Percentiles rank a stretch among this genome's conserved stretches.
Conservation (phyloP, 306 rosid genomes). For the Vigna reflexopilosa region DNA sequence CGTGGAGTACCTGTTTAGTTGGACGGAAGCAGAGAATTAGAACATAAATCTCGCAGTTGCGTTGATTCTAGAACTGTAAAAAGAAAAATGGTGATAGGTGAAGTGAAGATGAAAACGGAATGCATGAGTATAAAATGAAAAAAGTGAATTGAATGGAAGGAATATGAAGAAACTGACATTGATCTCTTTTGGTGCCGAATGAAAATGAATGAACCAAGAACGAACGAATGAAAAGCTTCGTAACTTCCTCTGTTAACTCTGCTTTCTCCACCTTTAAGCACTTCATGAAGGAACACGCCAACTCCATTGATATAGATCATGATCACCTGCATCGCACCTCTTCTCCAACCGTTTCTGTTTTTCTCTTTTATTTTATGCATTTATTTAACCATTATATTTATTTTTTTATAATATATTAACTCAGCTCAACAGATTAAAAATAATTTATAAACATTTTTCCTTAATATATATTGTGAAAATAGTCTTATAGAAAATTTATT, state of each 20-base stretch:
- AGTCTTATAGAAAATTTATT: no score
- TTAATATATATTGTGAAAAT: no score
- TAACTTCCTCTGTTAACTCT: not conserved
- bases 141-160: conserved; percentile 39
- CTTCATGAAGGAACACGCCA: conserved; percentile 69
- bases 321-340: conserved; percentile 65
- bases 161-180: conserved; percentile 61
- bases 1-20: conserved; percentile 31
- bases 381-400: no score
- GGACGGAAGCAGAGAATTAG: no score
- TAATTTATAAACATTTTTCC: no score
- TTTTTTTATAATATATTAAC: no score
- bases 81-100: not conserved
- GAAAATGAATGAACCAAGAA: no score
- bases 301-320: conserved; percentile 54
- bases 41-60: no score
- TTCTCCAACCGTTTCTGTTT: conserved; percentile 39
- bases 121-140: conserved; percentile 10
- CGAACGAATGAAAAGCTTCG: conserved; percentile 24
- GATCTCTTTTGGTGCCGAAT: conserved; percentile 42
- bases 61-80: no score
- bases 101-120: not conserved
- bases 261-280: conserved; percentile 51
- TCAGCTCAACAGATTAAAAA: no score
- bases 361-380: not conserved